Percentiles rank a stretch among this genome's conserved stretches.
Conservation (phyloP, 1,284 basidiomycete species). For the Tilletia caries region DNA sequence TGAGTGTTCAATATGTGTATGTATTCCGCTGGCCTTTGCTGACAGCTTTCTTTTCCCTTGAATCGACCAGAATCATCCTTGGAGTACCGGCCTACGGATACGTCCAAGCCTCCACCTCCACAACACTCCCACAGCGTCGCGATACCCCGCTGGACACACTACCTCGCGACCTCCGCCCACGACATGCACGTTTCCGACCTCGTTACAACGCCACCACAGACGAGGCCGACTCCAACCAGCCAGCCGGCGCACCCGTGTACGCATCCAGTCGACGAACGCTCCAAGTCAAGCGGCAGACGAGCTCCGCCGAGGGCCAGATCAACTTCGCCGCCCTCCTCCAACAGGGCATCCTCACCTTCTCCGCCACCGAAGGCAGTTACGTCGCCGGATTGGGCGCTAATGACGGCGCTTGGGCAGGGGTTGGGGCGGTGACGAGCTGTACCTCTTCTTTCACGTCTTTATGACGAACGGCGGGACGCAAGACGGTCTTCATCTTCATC, state of each 20-base stretch:
- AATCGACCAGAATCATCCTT: slow-evolving; percentile 29
- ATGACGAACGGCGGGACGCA: too few species aligned
- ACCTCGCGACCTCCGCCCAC: background rate
- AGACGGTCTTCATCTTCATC: too few species aligned
- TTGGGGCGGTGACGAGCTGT: background rate
- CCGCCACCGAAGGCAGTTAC: slow-evolving; percentile 20
- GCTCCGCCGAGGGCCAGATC: slow-evolving; percentile 29
- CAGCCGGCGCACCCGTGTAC: background rate
- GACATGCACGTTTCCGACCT: background rate
- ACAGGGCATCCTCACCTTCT: slow-evolving; percentile 26
- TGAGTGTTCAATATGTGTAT: background rate
- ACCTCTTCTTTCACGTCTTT: too few species aligned
- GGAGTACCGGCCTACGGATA: slow-evolving; percentile 45
- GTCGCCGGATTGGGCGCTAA: slow-evolving; percentile 28
- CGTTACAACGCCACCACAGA: background rate
- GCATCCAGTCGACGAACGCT: background rate
- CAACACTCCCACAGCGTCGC: slow-evolving; percentile 16
- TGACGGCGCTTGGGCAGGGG: slow-evolving; percentile 18
- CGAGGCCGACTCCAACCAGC: too few species aligned
- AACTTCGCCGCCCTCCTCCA: slow-evolving; percentile 32
- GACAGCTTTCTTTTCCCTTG: background rate
- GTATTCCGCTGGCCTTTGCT: background rate
- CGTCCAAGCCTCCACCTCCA: slow-evolving; percentile 25
- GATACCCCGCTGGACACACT: background rate
- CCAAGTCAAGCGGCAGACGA: background rate